Percentiles rank a stretch among this genome's conserved stretches.
These are phyloP conservation scores for Rhodotorula graminis DNA, from an alignment of 768 basidiomycete species.

Conservation along the genomic window DNA sequence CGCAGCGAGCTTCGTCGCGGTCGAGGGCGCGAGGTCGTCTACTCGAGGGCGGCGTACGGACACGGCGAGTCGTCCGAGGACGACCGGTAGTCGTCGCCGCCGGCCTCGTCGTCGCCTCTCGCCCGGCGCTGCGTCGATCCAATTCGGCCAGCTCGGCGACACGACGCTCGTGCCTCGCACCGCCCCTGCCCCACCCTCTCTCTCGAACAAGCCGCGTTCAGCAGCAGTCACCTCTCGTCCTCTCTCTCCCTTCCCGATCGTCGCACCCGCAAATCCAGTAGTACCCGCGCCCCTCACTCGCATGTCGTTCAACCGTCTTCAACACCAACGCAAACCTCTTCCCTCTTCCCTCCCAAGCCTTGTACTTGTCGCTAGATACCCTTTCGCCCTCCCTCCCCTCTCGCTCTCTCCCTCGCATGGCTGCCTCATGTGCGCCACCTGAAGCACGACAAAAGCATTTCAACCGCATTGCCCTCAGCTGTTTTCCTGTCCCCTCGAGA, in stretches of 20 bases:
- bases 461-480: background rate
- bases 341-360: background rate
- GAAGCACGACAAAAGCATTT: too few relatives aligned
- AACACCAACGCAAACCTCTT: too few relatives aligned
- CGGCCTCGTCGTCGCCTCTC: background rate
- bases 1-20: slow-evolving; percentile 14
- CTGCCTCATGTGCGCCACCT: background rate
- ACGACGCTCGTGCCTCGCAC: background rate
- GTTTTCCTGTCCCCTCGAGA: background rate
- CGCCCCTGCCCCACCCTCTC: too few relatives aligned
- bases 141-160: background rate
- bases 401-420: background rate
- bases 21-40: slow-evolving; percentile 21
- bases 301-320: background rate
- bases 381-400: too few relatives aligned
- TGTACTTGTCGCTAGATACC: background rate
- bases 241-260: background rate
- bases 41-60: slow-evolving; percentile 21
- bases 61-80: slow-evolving; percentile 13
- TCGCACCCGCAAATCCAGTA: background rate
- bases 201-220: slow-evolving; percentile 2
- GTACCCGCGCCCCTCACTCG: background rate
- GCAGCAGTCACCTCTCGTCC: background rate
- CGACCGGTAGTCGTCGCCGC: background rate
- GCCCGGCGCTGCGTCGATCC: background rate